phyloP scores from a whole-genome alignment of 106 monocot genomes.

The Gastrodia elata region DNA sequence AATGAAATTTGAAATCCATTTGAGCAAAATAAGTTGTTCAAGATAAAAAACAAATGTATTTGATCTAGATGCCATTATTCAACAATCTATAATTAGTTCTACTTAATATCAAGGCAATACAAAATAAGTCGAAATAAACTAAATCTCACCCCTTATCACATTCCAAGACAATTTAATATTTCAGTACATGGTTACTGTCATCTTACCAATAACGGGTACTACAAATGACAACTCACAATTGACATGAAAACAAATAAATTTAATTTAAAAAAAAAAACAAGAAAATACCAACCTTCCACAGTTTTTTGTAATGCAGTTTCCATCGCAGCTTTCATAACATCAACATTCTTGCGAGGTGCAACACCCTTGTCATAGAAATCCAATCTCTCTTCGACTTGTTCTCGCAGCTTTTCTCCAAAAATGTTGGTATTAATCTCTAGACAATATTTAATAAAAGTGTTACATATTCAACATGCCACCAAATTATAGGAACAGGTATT shows the following conservation, averaged over 20 bases:
- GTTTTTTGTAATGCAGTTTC: slow-evolving; percentile 24
- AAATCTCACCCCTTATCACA: neutral
- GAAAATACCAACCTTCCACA: slow-evolving; percentile 11
- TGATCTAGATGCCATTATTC: neutral
- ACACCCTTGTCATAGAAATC: slow-evolving; percentile 97
- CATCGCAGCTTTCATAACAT: slow-evolving; percentile 94
- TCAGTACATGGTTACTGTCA: neutral
- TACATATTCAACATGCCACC: neutral
- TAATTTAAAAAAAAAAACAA: neutral
- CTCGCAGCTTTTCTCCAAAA: slow-evolving; percentile 81
- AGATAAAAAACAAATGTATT: neutral
- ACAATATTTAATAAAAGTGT: neutral
- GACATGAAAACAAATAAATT: neutral
- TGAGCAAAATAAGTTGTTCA: neutral
- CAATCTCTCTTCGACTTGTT: slow-evolving; percentile 93
- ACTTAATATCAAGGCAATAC: neutral
- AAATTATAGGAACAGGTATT: neutral
- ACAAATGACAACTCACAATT: neutral
- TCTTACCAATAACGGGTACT: neutral
- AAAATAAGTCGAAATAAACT: neutral
- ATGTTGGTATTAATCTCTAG: slow-evolving; percentile 54
- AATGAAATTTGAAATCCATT: too few relatives aligned
- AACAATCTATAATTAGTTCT: neutral
- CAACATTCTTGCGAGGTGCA: slow-evolving; percentile 89
- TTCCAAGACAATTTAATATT: neutral